Conservation (phyloP, 331 rosid species). For the Dryas integrifolia region DNA sequence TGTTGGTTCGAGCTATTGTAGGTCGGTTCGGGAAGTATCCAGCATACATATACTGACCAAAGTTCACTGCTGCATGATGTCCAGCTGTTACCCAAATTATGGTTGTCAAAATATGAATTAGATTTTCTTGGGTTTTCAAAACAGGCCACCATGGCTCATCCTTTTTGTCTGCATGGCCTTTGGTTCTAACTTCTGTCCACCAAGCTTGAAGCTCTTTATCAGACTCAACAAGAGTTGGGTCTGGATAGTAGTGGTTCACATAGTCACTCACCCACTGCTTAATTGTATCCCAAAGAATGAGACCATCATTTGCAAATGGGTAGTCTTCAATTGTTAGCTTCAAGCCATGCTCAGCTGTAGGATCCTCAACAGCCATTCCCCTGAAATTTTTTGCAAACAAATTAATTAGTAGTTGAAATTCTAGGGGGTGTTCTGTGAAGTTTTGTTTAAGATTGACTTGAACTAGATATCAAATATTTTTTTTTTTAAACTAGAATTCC, state of each 20-base stretch:
- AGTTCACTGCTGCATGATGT: slow-evolving; percentile 62
- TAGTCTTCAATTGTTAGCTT: slow-evolving; percentile 57
- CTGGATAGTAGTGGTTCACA: slow-evolving; percentile 54
- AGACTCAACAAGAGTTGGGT: slow-evolving; percentile 29
- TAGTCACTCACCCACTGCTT: slow-evolving; percentile 56
- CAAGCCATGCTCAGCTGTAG: slow-evolving; percentile 52
- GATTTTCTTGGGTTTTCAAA: slow-evolving; percentile 36
- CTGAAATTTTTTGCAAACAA: slow-evolving; percentile 22
- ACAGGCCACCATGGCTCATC: slow-evolving; percentile 67
- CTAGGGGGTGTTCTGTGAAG: not conserved
- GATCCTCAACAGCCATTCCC: slow-evolving; percentile 56
- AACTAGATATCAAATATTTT: not conserved
- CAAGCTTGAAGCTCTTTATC: slow-evolving; percentile 64
- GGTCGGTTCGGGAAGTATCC: slow-evolving; percentile 67
- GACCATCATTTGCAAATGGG: slow-evolving; percentile 67
- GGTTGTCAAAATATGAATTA: slow-evolving; percentile 40
- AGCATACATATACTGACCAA: slow-evolving; percentile 46
- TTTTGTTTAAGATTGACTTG: not conserved
- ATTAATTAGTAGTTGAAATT: not conserved
- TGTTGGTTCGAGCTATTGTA: slow-evolving; percentile 47
- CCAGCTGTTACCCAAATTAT: slow-evolving; percentile 58
- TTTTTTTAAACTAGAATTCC: not conserved
- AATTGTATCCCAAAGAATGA: slow-evolving; percentile 53
- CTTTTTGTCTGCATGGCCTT: slow-evolving; percentile 55
- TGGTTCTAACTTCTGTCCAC: slow-evolving; percentile 55